Conservation (phyloP, 306 rosid genomes). For the Trichosanthes cucumerina region DNA sequence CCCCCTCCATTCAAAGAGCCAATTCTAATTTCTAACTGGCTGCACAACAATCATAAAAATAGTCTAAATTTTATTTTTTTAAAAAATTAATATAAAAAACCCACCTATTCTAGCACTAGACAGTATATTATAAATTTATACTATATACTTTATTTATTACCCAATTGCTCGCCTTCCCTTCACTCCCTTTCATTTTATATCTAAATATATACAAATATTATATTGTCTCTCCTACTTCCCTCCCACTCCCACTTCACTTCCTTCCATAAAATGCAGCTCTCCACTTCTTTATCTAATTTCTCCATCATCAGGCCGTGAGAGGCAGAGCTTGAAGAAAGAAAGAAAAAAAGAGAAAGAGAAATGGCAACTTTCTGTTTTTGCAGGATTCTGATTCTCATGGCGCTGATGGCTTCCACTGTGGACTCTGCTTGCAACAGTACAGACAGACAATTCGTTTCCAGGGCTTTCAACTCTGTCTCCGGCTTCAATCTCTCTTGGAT, state of each 20-base stretch:
- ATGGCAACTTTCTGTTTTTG: slow-evolving; percentile 18
- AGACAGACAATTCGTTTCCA: slow-evolving; percentile 34
- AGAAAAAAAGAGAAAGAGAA: neutral
- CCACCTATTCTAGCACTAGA: neutral
- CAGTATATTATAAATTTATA: neutral
- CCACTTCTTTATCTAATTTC: neutral
- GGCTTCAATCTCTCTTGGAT: slow-evolving; percentile 52
- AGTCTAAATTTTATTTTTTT: neutral
- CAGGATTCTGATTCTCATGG: slow-evolving; percentile 32
- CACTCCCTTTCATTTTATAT: neutral
- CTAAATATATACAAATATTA: neutral
- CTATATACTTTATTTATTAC: neutral
- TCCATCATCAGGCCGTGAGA: neutral
- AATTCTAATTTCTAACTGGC: neutral
- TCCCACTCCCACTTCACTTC: slow-evolving; percentile 3
- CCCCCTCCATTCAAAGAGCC: neutral
- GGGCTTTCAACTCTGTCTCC: slow-evolving; percentile 55
- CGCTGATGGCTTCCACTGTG: slow-evolving; percentile 11
- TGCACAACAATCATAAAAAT: neutral
- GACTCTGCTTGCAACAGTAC: slow-evolving; percentile 45
- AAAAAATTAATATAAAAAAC: neutral
- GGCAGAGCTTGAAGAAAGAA: neutral
- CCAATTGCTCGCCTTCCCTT: neutral
- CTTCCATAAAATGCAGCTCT: neutral
- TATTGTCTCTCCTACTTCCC: neutral